Percentiles rank a stretch among this genome's conserved stretches.
Evolutionary conservation across 352 stramenopile species (phyloP).

Genomic region (Thraustochytrium striatum): DNA sequence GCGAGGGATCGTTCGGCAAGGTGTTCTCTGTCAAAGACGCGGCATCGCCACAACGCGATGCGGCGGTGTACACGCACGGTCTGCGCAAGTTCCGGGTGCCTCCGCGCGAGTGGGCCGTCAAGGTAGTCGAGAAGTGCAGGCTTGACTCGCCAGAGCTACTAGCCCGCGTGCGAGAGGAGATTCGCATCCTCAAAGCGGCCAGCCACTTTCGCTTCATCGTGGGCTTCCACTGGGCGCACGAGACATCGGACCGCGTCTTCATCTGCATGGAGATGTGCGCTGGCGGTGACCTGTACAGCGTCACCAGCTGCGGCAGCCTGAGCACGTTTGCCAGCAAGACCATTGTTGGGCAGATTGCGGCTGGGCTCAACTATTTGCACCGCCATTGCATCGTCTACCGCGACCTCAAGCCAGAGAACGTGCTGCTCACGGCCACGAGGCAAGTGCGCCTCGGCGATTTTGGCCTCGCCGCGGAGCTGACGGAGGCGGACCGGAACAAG

Average conservation of each 20-base stretch:
- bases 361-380: constrained; percentile 79
- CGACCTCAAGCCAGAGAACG: constrained; percentile 56
- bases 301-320: background rate
- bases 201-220: constrained; percentile 19
- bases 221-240: background rate
- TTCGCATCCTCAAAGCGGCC: background rate
- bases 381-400: constrained; percentile 78
- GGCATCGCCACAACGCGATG: too few relatives aligned
- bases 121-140: too few relatives aligned
- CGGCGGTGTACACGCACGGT: too few relatives aligned
- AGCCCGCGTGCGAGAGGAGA: too few relatives aligned
- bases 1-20: too few relatives aligned
- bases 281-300: background rate
- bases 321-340: background rate
- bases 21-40: too few relatives aligned
- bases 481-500: background rate
- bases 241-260: constrained; percentile 4
- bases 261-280: constrained; percentile 39
- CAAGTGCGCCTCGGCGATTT: constrained; percentile 60
- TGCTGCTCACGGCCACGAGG: constrained; percentile 56
- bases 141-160: too few relatives aligned
- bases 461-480: constrained; percentile 90
- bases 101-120: too few relatives aligned
- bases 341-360: constrained; percentile 65
- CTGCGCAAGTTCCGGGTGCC: too few relatives aligned